Conservation (phyloP, 1,284 basidiomycete species). For the Puccinia novopanici region DNA sequence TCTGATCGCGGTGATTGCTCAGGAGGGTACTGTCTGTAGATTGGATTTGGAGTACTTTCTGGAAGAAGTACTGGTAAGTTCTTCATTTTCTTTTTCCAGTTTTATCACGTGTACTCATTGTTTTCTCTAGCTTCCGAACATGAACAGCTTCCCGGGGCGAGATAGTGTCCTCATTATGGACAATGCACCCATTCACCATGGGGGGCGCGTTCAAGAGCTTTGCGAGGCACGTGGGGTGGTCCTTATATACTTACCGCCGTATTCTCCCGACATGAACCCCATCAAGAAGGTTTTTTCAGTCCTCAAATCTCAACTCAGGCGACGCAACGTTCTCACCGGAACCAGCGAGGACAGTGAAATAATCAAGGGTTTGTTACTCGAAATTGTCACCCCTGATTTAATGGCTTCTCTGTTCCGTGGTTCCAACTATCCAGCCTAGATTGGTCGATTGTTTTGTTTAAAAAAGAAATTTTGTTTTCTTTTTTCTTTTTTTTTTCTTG, state of each 20-base stretch:
- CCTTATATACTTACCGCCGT: not conserved
- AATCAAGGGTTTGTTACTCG: not conserved
- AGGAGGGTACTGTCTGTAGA: not conserved
- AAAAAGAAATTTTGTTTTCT: not conserved
- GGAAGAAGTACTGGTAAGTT: not conserved
- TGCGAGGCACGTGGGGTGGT: not conserved
- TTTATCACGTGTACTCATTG: no score
- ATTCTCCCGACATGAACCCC: slow-evolving; percentile 33
- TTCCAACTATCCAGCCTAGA: not conserved
- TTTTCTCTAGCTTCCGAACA: slow-evolving; percentile 30
- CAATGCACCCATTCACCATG: not conserved
- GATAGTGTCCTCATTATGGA: slow-evolving; percentile 21
- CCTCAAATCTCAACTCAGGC: not conserved
- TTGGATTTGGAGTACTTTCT: slow-evolving; percentile 12
- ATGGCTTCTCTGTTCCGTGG: not conserved
- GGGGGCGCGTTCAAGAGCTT: not conserved
- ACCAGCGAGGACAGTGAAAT: not conserved
- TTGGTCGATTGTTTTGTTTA: no score
- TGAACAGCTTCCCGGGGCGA: not conserved
- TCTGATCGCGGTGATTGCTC: not conserved
- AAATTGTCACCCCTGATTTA: not conserved
- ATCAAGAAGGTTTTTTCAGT: slow-evolving; percentile 15
- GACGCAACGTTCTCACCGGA: not conserved
- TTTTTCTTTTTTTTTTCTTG: no score
- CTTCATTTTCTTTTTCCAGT: no score